Evolutionary conservation across 495 filamentous ascomycete species (phyloP).

Genomic region (Neurospora cerealis): DNA sequence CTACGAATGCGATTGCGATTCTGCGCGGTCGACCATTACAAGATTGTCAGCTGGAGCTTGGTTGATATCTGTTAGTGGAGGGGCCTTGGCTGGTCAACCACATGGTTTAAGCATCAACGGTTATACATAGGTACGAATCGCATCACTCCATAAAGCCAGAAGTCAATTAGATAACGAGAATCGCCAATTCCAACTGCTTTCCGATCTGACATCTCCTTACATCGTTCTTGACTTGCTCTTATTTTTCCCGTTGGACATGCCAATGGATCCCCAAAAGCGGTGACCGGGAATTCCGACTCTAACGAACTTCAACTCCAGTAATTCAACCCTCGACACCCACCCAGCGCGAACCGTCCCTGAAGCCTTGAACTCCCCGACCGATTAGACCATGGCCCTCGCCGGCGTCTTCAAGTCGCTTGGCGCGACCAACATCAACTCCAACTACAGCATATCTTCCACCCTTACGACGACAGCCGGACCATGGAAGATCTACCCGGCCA

Average conservation of each 20-base stretch:
- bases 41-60: neutral
- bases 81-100: neutral
- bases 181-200: no score
- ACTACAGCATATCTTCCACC: conserved; percentile 68
- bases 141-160: neutral
- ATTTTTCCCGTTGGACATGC: neutral
- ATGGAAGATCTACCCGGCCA: conserved; percentile 96
- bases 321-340: neutral
- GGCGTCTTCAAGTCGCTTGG: conserved; percentile 85
- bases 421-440: conserved; percentile 75
- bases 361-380: neutral
- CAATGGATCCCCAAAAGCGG: neutral
- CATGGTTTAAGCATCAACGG: neutral
- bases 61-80: neutral
- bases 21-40: neutral
- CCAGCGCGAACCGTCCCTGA: neutral
- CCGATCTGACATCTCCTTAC: no score
- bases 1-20: neutral
- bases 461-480: conserved; percentile 69
- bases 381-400: conserved; percentile 62
- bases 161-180: neutral
- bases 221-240: no score
- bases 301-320: neutral
- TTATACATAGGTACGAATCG: neutral
- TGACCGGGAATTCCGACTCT: neutral